Evolutionary conservation across 768 basidiomycete genomes (phyloP).

Genomic region (Rhodosporidiobolus sp.): DNA sequence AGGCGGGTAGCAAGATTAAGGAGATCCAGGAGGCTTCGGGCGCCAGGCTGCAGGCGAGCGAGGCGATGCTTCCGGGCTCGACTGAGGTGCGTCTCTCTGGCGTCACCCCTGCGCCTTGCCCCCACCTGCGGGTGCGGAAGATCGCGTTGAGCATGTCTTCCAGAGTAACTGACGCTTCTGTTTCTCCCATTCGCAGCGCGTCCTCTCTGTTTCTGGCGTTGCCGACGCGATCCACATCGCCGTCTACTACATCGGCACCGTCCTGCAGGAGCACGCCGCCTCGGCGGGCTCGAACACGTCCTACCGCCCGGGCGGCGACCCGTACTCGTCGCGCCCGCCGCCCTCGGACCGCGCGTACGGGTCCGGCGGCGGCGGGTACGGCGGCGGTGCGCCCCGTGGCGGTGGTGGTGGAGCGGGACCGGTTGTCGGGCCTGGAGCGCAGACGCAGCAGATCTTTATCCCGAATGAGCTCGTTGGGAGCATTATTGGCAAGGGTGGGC

Average conservation of each 20-base stretch:
- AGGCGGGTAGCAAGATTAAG: constrained; percentile 96
- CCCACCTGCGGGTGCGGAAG: no score
- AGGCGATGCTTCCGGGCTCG: constrained; percentile 98
- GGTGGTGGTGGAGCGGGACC: constrained; percentile 16
- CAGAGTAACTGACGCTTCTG: no score
- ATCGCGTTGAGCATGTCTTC: no score
- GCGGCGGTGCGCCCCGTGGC: background rate
- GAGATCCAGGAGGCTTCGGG: constrained; percentile 99
- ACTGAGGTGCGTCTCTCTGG: constrained; percentile 92
- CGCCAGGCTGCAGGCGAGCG: constrained; percentile 90
- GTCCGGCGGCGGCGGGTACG: background rate
- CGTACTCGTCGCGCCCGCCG: constrained; percentile 8
- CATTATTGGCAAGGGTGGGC: constrained; percentile 96
- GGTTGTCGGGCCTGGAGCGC: constrained; percentile 55
- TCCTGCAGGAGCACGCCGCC: constrained; percentile 71
- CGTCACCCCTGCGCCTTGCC: no score
- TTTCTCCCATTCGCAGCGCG: constrained; percentile 61
- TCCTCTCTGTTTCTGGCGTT: constrained; percentile 94
- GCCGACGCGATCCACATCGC: constrained; percentile 99
- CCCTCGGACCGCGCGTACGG: background rate
- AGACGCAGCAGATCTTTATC: constrained; percentile 97
- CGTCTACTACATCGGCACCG: constrained; percentile 98
- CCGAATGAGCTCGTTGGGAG: constrained; percentile 93
- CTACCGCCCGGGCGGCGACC: constrained; percentile 22
- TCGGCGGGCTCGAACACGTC: constrained; percentile 52